Conservation (phyloP, 2,329 filamentous ascomycete genomes). For the Penicillium polonicum region DNA sequence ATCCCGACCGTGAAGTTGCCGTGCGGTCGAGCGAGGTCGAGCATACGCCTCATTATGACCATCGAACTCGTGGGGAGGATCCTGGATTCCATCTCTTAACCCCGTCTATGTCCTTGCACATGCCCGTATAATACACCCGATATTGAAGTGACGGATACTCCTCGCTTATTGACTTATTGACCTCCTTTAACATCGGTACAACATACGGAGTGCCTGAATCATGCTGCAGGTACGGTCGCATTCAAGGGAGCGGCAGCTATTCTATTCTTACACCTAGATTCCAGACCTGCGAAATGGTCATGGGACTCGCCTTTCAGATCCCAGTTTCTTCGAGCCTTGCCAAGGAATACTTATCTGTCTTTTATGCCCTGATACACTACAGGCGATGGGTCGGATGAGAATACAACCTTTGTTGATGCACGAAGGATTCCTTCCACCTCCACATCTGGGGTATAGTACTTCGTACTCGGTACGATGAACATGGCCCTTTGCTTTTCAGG, state of each 20-base stretch:
- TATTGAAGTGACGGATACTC: neutral
- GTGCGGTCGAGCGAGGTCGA: neutral
- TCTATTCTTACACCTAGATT: neutral
- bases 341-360: neutral
- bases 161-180: neutral
- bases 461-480: neutral
- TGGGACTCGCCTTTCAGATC: neutral
- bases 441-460: neutral
- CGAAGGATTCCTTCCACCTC: neutral
- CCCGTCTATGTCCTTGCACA: neutral
- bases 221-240: neutral
- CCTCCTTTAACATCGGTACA: neutral
- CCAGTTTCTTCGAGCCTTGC: neutral
- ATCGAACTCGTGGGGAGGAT: neutral
- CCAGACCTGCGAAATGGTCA: neutral
- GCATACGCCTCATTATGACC: neutral
- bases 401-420: neutral
- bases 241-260: neutral
- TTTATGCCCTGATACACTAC: neutral
- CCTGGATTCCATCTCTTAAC: neutral
- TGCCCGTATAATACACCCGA: neutral
- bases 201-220: neutral
- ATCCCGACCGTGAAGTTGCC: neutral
- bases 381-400: neutral
- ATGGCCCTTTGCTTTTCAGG: neutral